Base-by-base conservation (phyloP, 2,329 filamentous ascomycete genomes). In the Scedosporium minutisporum region DNA sequence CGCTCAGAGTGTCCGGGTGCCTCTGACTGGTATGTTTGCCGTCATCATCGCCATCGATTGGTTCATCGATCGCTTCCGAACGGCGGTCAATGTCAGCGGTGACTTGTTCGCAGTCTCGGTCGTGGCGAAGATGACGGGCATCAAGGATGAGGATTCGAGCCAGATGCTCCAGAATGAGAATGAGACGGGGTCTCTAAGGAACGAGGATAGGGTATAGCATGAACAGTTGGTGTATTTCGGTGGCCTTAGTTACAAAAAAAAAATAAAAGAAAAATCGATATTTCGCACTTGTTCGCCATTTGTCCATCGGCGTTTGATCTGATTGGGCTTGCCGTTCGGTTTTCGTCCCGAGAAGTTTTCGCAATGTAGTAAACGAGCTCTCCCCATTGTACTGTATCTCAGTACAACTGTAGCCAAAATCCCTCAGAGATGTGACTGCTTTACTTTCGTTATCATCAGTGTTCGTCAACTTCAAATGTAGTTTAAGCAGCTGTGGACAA, bases 21-120 rank as follows among this genome's bases (percentile, higher is more conserved):
- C 74, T 1, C 68, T 80, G 41, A 81, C 77, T 0, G 76, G 73
- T 18, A 81, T 81, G 78, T 82, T 78, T 65, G 80, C 76, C 23
- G 78, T 82, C 48, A 78, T 82, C 14, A 76, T 82, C 2, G 80
- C 79, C 25, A 82, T 82, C 55, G 80, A 82, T 65, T 83, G 80
- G 80, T 77, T 83, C 69, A 72, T 82, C n/a, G 81, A 83, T 69
- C 77, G 80, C 29, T 83, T 83, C 75, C 74, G 81, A 14, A 83
- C 80, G 0, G 75, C 77, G 3, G 68, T 77, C 62, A 83, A 83
- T 64, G 80, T 83, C 53, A 77, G 74, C 42, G 78, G 78, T n/a
- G 80, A 83, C 67, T 64, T 80, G 1, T 82, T 76, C 63, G 78
- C 76, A 0, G 76, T 74, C 2, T 67, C 66, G 2, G 69, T 80